Evolutionary conservation across 108 stramenopile species (phyloP), one percentile per base, ranked within the genome.

Genomic region (Pinguiococcus pyrenoidosus): DNA sequence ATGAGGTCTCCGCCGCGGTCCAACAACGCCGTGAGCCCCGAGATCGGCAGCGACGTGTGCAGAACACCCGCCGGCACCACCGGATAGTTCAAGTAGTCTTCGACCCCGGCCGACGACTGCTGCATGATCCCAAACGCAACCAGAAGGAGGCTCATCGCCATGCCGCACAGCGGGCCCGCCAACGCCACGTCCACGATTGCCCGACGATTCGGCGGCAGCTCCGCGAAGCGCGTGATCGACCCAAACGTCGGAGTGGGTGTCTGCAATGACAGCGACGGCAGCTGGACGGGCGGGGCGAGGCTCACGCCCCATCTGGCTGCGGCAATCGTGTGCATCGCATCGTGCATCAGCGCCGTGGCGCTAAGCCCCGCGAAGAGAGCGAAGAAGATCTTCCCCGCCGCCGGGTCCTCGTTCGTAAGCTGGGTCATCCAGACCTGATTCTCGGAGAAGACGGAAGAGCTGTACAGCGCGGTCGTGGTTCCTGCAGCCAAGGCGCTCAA

Each of bases 91-190:
- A 20, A 2, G 30, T 12, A 12, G 3, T 30, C 47, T 1, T 16
- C 29, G 22, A 2, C 22, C 4, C 9, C 12, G 6, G 18, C 2
- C 10, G 34, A 30, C 4, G n/a, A n/a, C 30, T 12, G 4, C 3
- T 4, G 29, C 14, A 48, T 8, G 32, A 28, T 1, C 2, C 14
- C 4, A 37, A 16, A 14, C 3, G 20, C n/a, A n/a, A n/a, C n/a
- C n/a, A n/a, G n/a, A n/a, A n/a, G n/a, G 5, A 50, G 17, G 9
- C 14, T 7, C 2, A 7, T 9, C 10, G 1, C 25, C 5, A 50
- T 3, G 30, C 49, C 49, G 1, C 4, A n/a, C 36, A 50, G 14
- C 4, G 49, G 49, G 2, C 49, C 49, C 20, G 49, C 49, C 17
- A 50, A 35, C 22, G 49, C 30, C 4, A 14, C 13, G 20, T 50